phyloP scores from a whole-genome alignment of 2,329 filamentous ascomycete species.

The Colletotrichum brevisporum region DNA sequence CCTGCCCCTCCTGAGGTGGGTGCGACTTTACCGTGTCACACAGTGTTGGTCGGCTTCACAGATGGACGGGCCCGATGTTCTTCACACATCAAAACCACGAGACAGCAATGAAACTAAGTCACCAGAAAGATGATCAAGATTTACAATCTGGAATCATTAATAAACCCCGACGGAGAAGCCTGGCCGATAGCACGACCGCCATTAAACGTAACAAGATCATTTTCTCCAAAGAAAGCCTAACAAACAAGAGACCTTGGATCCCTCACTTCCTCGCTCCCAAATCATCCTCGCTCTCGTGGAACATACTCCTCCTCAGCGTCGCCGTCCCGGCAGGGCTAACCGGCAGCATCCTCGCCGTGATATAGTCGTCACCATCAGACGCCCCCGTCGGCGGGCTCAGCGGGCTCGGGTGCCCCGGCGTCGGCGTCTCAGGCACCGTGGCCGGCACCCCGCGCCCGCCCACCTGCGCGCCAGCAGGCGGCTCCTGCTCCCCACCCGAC shows the following conservation, averaged over 20 bases:
- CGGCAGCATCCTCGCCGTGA: slow-evolving; percentile 42
- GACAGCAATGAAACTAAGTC: too few relatives aligned
- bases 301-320: slow-evolving; percentile 56
- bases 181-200: too few relatives aligned
- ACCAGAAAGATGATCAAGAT: too few relatives aligned
- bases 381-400: slow-evolving; percentile 47
- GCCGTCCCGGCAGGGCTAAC: slow-evolving; percentile 35
- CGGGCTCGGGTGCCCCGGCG: slow-evolving; percentile 33
- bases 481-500: slow-evolving; percentile 21
- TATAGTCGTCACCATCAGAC: slow-evolving; percentile 46
- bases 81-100: too few relatives aligned
- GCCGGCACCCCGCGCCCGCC: slow-evolving; percentile 18
- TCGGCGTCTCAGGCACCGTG: slow-evolving; percentile 35
- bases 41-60: too few relatives aligned
- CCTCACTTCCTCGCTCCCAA: slow-evolving; percentile 22
- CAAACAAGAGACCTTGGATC: neutral
- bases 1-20: too few relatives aligned
- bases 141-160: too few relatives aligned
- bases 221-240: neutral
- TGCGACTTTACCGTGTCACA: too few relatives aligned
- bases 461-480: slow-evolving; percentile 3
- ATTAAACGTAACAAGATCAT: neutral
- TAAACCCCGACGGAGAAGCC: too few relatives aligned
- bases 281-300: slow-evolving; percentile 59
- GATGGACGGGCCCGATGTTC: too few relatives aligned